A percentile compares a stretch with the other conserved stretches of the same genome.
phyloP scores from a whole-genome alignment of 805 yeast genomes.

The Yamadazyma olivae region DNA sequence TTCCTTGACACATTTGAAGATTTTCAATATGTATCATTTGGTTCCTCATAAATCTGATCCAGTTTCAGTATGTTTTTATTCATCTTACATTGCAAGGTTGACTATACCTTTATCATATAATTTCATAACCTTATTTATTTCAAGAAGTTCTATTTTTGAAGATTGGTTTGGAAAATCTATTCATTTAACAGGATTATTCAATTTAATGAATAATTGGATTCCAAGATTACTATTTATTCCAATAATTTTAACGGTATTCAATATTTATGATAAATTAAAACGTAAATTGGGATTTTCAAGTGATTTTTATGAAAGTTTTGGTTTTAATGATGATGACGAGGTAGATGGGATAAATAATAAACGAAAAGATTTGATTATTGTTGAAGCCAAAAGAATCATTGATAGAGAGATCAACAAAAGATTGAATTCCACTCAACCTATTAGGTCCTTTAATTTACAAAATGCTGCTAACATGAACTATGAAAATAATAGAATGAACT shows the following conservation, averaged over 20 bases:
- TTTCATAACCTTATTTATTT: conserved; percentile 62
- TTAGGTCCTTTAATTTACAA: conserved; percentile 27
- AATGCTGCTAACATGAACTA: conserved; percentile 26
- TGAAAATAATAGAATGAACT: conserved; percentile 22
- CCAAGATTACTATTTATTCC: conserved; percentile 78
- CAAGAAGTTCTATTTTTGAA: conserved; percentile 56
- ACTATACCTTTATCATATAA: conserved; percentile 82
- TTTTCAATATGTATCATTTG: conserved; percentile 75
- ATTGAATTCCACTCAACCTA: conserved; percentile 13
- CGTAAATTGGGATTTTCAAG: conserved; percentile 32
- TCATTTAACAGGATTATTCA: conserved; percentile 71
- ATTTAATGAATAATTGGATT: conserved; percentile 66
- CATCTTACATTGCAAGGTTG: conserved; percentile 76
- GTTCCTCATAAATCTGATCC: conserved; percentile 72
- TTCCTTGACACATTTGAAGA: conserved; percentile 62
- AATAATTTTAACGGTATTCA: conserved; percentile 57
- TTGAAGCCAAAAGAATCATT: conserved; percentile 41
- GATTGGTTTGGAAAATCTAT: conserved; percentile 73
- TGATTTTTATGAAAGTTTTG: conserved; percentile 38
- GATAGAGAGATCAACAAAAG: conserved; percentile 31
- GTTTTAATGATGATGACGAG: conserved; percentile 28
- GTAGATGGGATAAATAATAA: conserved; percentile 19
- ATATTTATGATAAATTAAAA: conserved; percentile 63
- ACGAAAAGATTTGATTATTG: conserved; percentile 34
- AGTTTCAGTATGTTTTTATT: conserved; percentile 70